Base-by-base conservation (phyloP, 129 eudicot genomes). In the Oenanthe sinensis region DNA sequence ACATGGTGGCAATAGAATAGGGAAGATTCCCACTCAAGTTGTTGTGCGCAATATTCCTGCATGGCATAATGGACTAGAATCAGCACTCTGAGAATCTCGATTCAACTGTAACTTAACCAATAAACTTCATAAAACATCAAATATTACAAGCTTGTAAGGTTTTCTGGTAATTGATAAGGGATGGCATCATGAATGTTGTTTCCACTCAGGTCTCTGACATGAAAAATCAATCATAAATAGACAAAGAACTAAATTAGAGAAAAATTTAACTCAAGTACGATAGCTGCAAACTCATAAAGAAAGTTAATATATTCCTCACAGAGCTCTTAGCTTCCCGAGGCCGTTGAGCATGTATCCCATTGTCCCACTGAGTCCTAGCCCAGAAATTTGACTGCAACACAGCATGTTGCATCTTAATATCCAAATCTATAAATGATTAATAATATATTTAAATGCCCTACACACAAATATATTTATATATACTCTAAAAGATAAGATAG, bases 11-110 rank as follows among this genome's bases (percentile, higher is more conserved):
- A 71, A 95, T 49, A 30, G 98, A 95, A 82, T 95, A 95, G 12
- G 98, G 98, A 75, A 95, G 81, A 77, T 85, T 88, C 75, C 98
- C 98, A 77, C 83, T 90, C 75, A 95, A 76, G 75, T 95, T 95
- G 86, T 95, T 95, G 87, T 82, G 86, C 49, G 93, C 97, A 77
- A 95, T 91, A 77, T 95, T 95, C 79, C 98, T 95, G 93, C 89
- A 90, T 4, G 24, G 60, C 26, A 47, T 48, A 80, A 47, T 26
- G 81, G 70, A 77, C 30, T 75, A 52, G 39, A 52, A 80, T 75
- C 63, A 79, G 74, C 30, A 77, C 47, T 75, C 55, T 68, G 63
- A 33, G 75, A 44, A 58, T 68, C 33, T 2, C 6, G 69, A 78
- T 13, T 71, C 43, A 63, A 70, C 62, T 40, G 76, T 75, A 39